Evolutionary conservation across 2,329 filamentous ascomycete genomes (phyloP), one percentile per base, ranked within the genome.

Genomic region (Sphaerulina musiva): DNA sequence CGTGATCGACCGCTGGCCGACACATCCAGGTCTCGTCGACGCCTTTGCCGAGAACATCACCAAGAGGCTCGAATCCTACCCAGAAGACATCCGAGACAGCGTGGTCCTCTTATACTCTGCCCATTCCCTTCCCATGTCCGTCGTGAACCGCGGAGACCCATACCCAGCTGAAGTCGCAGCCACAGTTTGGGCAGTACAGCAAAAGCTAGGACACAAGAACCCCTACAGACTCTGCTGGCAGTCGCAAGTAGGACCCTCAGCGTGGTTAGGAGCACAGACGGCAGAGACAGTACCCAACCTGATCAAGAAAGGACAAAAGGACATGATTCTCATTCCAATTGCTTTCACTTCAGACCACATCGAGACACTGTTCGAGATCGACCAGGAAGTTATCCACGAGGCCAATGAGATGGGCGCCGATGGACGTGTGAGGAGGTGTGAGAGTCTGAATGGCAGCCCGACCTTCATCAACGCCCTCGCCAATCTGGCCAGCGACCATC

Each of bases 301-400:
- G 68, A 84, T 97, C 61, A 83, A 87, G 68, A 90, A 93, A 72
- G 93, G 92, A 0, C 88, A 96, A 67, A 95, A 85, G 52, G 90
- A 98, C 68, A 78, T 98, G 51, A 78, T 96, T 1, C 78, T 98
- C 6, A 89, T 98, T 53, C 93, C 93, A 0, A 95, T 98, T 61
- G 93, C 93, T 5, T 98, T 98, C 70, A 98, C 93, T 0, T 95
- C 89, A n/a, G 93, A 98, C 66, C 93, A 98, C 69, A 98, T 98
- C 62, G 93, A 98, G 74, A 98, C 93, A 0, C 77, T 98, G 0
- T 97, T 86, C 69, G 93, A 98, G 72, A 76, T 98, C 49, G 93
- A 98, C 70, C 79, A 89, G 64, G 93, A 98, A 73, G 89, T 98
- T 39, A 97, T 98, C 66, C 87, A 89, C 54, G 91, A 95, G 71